Percentiles rank a stretch among this genome's conserved stretches.
Evolutionary conservation across 148 eudicot genomes (phyloP).

Genomic region (Pouteria glomerata): DNA sequence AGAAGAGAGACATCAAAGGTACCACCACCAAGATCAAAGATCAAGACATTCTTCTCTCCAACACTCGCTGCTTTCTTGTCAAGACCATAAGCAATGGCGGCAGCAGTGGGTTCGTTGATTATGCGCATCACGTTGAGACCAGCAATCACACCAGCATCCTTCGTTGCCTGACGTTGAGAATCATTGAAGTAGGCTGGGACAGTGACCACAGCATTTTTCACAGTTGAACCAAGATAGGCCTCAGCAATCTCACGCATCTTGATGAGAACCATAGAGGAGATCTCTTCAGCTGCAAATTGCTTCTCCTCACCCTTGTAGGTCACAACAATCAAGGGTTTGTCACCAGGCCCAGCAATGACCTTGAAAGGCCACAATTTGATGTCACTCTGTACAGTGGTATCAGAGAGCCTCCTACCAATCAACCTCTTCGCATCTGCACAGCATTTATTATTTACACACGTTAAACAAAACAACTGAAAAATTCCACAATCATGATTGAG

Average conservation of each 20-base stretch:
- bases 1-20: constrained; percentile 41
- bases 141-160: constrained; percentile 30
- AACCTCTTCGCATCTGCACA: constrained; percentile 36
- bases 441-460: background rate
- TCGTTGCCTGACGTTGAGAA: constrained; percentile 30
- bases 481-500: background rate
- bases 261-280: constrained; percentile 29
- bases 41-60: constrained; percentile 41
- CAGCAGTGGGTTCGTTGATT: constrained; percentile 37
- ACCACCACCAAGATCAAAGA: constrained; percentile 39
- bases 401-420: constrained; percentile 38
- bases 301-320: constrained; percentile 38
- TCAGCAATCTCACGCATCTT: constrained; percentile 41
- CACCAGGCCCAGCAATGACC: constrained; percentile 33
- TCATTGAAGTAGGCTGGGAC: constrained; percentile 38
- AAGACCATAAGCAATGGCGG: constrained; percentile 40
- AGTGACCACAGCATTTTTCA: constrained; percentile 37
- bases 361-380: constrained; percentile 44
- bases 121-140: constrained; percentile 33
- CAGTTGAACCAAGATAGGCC: constrained; percentile 27
- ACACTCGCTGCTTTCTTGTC: constrained; percentile 34
- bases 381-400: constrained; percentile 37
- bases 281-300: constrained; percentile 36
- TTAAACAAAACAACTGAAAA: background rate
- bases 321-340: constrained; percentile 38